Conservation (phyloP, 164 flowering plant species). For the Vitis amurensis region DNA sequence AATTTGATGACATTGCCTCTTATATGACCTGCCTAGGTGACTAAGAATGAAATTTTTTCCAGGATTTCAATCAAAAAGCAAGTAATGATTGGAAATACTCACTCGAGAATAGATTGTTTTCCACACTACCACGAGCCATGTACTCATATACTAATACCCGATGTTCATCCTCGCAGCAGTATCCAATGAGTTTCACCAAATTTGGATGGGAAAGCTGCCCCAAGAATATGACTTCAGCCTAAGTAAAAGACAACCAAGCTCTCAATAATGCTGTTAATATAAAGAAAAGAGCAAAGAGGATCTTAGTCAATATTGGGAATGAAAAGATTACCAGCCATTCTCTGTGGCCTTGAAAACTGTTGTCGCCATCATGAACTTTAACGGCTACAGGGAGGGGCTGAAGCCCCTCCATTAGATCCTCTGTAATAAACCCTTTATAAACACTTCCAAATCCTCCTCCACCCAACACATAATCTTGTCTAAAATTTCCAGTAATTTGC, state of each 20-base stretch:
- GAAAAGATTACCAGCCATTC: conserved; percentile 87
- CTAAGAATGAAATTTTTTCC: too few relatives aligned
- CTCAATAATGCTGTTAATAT: background rate
- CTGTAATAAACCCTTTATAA: conserved; percentile 74
- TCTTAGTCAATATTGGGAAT: background rate
- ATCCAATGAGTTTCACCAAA: conserved; percentile 86
- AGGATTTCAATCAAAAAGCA: too few relatives aligned
- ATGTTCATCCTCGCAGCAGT: conserved; percentile 92
- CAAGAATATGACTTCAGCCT: conserved; percentile 94
- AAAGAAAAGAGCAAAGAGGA: background rate
- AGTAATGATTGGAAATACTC: conserved; percentile 16
- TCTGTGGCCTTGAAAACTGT: conserved; percentile 91
- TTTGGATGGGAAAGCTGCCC: conserved; percentile 98
- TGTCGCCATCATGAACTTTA: conserved; percentile 95
- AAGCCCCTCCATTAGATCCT: conserved; percentile 58
- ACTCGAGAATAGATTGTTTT: conserved; percentile 87
- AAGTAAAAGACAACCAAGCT: conserved; percentile 3
- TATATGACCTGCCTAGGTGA: too few relatives aligned
- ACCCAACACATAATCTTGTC: conserved; percentile 75
- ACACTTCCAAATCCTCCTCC: conserved; percentile 98
- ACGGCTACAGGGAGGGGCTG: conserved; percentile 76
- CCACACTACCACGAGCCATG: conserved; percentile 90
- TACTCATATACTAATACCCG: conserved; percentile 89
- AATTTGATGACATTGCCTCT: too few relatives aligned
- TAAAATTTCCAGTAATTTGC: conserved; percentile 70